Conservation (phyloP, 2,329 filamentous ascomycete species). For the Aspergillus transmontanensis region DNA sequence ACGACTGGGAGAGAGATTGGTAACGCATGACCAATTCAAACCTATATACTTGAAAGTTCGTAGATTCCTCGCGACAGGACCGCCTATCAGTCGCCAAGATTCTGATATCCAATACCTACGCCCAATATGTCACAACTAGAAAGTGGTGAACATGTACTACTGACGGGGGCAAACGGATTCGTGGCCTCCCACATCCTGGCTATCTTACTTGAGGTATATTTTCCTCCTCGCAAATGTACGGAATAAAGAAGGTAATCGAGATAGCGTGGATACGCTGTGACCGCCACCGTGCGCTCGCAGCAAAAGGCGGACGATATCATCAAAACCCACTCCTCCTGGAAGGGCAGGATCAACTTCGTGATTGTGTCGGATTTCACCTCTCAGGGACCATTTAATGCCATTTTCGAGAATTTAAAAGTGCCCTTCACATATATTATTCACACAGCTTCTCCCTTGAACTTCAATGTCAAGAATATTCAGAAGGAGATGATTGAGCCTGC, state of each 20-base stretch:
- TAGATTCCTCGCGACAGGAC: no score
- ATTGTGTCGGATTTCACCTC: slow-evolving; percentile 40
- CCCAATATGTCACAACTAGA: no score
- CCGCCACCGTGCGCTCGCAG: slow-evolving; percentile 16
- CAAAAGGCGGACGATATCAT: slow-evolving; percentile 46
- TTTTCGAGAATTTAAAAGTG: slow-evolving; percentile 12
- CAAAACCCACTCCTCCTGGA: slow-evolving; percentile 49
- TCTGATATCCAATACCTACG: no score
- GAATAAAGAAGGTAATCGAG: no score
- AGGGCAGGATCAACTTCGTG: slow-evolving; percentile 46
- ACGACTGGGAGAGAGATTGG: no score
- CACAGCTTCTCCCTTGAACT: slow-evolving; percentile 64
- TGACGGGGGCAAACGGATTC: slow-evolving; percentile 21
- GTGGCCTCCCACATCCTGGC: slow-evolving; percentile 20
- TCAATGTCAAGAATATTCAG: slow-evolving; percentile 36
- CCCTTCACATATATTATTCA: slow-evolving; percentile 59
- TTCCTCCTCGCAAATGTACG: no score
- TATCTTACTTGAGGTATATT: slow-evolving; percentile 50
- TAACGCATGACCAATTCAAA: no score
- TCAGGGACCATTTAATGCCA: slow-evolving; percentile 37
- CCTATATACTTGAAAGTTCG: no score
- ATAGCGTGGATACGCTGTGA: slow-evolving; percentile 10
- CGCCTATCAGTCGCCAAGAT: no score
- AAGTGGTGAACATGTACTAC: slow-evolving; percentile 5
- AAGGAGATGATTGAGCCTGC: slow-evolving; percentile 61